These are phyloP conservation scores for Aristolochia contorta DNA, from an alignment of 164 flowering plant genomes.

Conservation along the genomic window DNA sequence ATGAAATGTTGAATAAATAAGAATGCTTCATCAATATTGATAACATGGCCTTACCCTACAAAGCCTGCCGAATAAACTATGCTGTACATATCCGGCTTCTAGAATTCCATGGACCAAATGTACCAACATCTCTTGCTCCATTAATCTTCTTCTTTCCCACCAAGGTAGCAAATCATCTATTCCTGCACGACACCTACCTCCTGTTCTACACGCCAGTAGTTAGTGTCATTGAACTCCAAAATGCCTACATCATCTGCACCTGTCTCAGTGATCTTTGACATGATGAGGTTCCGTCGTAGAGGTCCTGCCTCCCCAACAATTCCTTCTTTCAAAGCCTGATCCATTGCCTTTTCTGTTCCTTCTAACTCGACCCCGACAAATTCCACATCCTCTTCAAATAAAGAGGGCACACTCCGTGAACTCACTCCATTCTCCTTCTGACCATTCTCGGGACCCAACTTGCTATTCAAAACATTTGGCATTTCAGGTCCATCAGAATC, in stretches of 20 bases:
- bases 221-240: slow-evolving; percentile 76
- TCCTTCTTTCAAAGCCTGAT: slow-evolving; percentile 82
- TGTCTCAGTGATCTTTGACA: slow-evolving; percentile 31
- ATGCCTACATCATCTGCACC: slow-evolving; percentile 39
- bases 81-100: not conserved
- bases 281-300: slow-evolving; percentile 36
- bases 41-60: not conserved
- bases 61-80: not conserved
- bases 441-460: slow-evolving; percentile 23
- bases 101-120: not conserved
- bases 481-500: slow-evolving; percentile 21
- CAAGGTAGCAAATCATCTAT: slow-evolving; percentile 16
- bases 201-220: slow-evolving; percentile 86
- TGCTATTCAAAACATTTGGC: slow-evolving; percentile 37
- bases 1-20: not conserved
- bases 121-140: not conserved
- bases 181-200: slow-evolving; percentile 63
- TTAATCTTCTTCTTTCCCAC: not conserved
- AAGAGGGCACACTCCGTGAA: slow-evolving; percentile 42
- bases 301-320: slow-evolving; percentile 92
- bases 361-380: slow-evolving; percentile 87
- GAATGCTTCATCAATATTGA: not conserved
- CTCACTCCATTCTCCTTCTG: slow-evolving; percentile 17
- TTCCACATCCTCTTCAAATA: slow-evolving; percentile 85
- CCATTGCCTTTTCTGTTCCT: slow-evolving; percentile 89